Percentiles rank a stretch among this genome's conserved stretches.
Evolutionary conservation across 148 eudicot species (phyloP).

Genomic region (Vaccinium corymbosum): DNA sequence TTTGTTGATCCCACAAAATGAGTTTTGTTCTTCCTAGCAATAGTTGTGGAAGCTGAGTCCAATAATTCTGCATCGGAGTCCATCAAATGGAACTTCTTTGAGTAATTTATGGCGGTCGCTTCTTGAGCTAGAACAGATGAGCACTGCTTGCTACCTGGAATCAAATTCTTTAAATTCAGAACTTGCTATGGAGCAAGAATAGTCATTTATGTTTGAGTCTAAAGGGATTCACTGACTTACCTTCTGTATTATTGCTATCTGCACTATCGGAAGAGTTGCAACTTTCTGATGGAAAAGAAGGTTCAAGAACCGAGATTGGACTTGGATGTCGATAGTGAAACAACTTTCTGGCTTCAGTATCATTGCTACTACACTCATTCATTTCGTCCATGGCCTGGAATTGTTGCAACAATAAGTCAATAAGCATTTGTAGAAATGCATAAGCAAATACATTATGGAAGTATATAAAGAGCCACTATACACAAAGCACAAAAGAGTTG

Average conservation of each 20-base stretch:
- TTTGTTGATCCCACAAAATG: constrained; percentile 28
- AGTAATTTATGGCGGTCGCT: constrained; percentile 30
- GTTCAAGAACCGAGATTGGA: constrained; percentile 82
- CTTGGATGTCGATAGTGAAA: constrained; percentile 54
- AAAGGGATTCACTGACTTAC: constrained; percentile 27
- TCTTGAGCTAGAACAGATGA: constrained; percentile 60
- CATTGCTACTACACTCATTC: constrained; percentile 36
- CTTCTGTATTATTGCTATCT: constrained; percentile 51
- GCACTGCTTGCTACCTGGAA: constrained; percentile 61
- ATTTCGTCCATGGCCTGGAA: constrained; percentile 37
- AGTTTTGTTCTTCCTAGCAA: constrained; percentile 18
- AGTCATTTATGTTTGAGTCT: background rate
- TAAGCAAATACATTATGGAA: background rate
- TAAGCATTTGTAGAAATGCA: background rate
- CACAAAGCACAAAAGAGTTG: background rate
- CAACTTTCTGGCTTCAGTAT: constrained; percentile 37
- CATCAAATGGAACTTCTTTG: constrained; percentile 26
- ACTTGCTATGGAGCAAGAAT: background rate
- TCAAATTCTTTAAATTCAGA: constrained; percentile 5
- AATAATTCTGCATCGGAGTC: constrained; percentile 62
- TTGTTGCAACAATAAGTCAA: constrained; percentile 5
- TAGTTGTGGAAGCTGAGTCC: constrained; percentile 74
- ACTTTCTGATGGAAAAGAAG: constrained; percentile 59
- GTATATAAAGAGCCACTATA: background rate
- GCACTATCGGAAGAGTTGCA: constrained; percentile 67